Percentiles rank a stretch among this genome's conserved stretches.
phyloP scores from a whole-genome alignment of 176 grass and related monocot species.

The Thinopyrum elongatum region DNA sequence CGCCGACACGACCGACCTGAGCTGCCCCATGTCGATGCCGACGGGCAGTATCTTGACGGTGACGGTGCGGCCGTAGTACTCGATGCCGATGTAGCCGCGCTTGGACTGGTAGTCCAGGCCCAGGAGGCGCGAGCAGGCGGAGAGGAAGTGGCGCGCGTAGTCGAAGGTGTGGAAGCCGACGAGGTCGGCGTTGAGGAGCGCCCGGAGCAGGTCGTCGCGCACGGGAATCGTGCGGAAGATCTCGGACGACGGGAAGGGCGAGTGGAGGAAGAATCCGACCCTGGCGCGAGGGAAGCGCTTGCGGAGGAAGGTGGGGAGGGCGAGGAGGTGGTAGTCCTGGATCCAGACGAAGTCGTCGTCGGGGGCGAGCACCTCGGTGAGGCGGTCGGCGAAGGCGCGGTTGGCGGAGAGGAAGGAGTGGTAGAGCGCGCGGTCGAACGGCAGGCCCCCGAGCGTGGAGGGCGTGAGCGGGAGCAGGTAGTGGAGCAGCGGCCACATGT shows the following conservation, averaged over 20 bases:
- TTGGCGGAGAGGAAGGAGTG: slow-evolving; percentile 93
- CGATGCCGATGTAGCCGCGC: slow-evolving; percentile 89
- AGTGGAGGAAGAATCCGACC: slow-evolving; percentile 95
- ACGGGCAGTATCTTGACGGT: slow-evolving; percentile 90
- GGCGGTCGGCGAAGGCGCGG: slow-evolving; percentile 78
- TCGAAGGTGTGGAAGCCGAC: slow-evolving; percentile 99
- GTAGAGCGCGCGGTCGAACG: slow-evolving; percentile 84
- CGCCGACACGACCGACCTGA: slow-evolving; percentile 65
- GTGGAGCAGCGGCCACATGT: slow-evolving; percentile 95
- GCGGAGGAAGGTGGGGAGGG: slow-evolving; percentile 88
- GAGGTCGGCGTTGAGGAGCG: slow-evolving; percentile 89
- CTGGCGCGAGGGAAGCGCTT: slow-evolving; percentile 73
- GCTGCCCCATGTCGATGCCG: slow-evolving; percentile 87
- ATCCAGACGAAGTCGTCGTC: slow-evolving; percentile 95
- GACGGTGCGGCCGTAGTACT: slow-evolving; percentile 95
- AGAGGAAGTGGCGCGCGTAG: slow-evolving; percentile 93
- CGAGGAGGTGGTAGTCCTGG: slow-evolving; percentile 94
- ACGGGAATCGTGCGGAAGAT: slow-evolving; percentile 93
- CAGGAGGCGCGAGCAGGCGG: slow-evolving; percentile 75
- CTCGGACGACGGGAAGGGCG: slow-evolving; percentile 92
- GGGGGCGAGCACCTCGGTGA: slow-evolving; percentile 79
- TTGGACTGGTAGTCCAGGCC: slow-evolving; percentile 87
- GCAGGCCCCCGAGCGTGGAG: slow-evolving; percentile 63
- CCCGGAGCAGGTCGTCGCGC: slow-evolving; percentile 81
- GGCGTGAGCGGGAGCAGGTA: slow-evolving; percentile 83